Base-by-base conservation (phyloP, 441 rosid species). In the Erysimum pusillum region DNA sequence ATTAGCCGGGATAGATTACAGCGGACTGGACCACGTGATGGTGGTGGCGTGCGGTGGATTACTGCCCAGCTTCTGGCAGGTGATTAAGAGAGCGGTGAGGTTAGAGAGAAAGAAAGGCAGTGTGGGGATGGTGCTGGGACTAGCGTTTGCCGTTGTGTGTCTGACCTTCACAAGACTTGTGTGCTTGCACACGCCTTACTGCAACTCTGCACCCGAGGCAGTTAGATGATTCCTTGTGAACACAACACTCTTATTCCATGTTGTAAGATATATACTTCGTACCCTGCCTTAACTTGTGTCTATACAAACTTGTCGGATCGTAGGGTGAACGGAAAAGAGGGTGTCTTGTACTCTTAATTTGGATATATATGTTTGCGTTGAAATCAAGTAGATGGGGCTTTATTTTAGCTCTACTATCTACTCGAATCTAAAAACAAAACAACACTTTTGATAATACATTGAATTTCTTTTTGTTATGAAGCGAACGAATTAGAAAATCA, bases 171-270 rank as follows among this genome's bases (percentile, higher is more conserved):
- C 98, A 1, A 92, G 86, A 84, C 73, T 96, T 49, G 97, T 93
- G 62, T 96, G 99, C 84, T 85, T 94, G 89, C 97, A 92, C 83
- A 93, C 98, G 3, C 91, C 98, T 34, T 96, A 93, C 75, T 96
- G 99, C 84, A 92, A 94, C 75, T 93, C 99, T 36, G 98, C 98
- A 51, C 99, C 99, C 0, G 98, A 96, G 83, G 99, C 98, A 59
- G 97, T 96, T 35, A 87, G 91, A 83, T 96, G 39, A 18, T 49
- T 77, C 51, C 63, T 62, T 53, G 70, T 45, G 61, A 31, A n/a
- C 60, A 38, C n/a, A 13, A 15, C 71, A 7, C 48, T 32, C 63
- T 71, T 9, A 42, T 59, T 45, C 25, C 48, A 44, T 72, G 74
- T 72, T 78, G 81, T 72, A 72, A 59, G 69, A 72, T 72, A 70